Evolutionary conservation across 2,329 filamentous ascomycete genomes (phyloP).

Genomic region (Dactylellina parvicollis): DNA sequence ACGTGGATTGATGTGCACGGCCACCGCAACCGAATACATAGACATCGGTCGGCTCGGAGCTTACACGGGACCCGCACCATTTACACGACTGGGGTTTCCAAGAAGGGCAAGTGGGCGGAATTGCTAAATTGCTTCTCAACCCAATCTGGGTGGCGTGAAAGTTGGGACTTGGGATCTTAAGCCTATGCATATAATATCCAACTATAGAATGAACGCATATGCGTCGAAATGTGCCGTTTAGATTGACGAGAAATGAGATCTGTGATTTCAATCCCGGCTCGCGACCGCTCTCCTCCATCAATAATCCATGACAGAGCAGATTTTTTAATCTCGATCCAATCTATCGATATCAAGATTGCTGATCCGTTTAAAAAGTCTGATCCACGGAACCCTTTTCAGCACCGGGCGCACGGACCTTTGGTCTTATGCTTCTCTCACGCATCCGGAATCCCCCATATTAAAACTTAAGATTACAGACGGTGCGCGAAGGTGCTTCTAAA

Average conservation of each 20-base stretch:
- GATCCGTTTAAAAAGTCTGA: neutral
- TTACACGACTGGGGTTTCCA: too few species aligned
- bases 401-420: slow-evolving; percentile 23
- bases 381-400: neutral
- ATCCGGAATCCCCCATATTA: slow-evolving; percentile 4
- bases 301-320: neutral
- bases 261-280: slow-evolving; percentile 4
- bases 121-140: slow-evolving; percentile 23
- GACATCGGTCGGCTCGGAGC: slow-evolving; percentile 14
- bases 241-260: slow-evolving; percentile 38
- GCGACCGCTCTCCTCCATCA: neutral
- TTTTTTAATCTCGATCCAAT: neutral
- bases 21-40: neutral
- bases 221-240: slow-evolving; percentile 10
- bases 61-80: too few species aligned
- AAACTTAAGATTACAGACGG: slow-evolving; percentile 21
- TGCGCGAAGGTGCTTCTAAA: slow-evolving; percentile 21
- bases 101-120: slow-evolving; percentile 5
- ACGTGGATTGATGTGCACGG: neutral
- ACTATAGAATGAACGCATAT: slow-evolving; percentile 6
- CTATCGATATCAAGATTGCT: neutral
- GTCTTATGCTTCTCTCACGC: neutral
- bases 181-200: neutral
- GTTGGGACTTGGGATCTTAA: neutral
- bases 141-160: neutral